Conservation (phyloP, 2,329 filamentous ascomycete genomes). For the Phaeomoniella chlamydospora region DNA sequence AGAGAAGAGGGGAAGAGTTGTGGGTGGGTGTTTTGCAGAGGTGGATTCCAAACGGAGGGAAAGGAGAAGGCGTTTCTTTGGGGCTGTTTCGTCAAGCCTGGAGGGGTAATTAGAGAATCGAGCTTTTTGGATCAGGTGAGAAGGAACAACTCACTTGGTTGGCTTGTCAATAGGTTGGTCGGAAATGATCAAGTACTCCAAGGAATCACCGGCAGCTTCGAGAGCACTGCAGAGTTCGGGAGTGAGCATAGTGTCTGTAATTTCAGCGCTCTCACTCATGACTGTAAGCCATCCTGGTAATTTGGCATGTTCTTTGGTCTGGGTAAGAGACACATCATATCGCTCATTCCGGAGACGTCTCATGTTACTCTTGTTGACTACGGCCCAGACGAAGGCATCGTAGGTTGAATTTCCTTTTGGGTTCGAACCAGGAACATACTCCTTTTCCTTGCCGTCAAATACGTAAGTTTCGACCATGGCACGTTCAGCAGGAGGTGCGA, state of each 20-base stretch:
- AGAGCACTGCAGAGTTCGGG: conserved; percentile 74
- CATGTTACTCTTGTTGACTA: conserved; percentile 94
- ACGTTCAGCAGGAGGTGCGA: conserved; percentile 54
- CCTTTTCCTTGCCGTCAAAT: conserved; percentile 82
- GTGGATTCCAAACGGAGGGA: conserved; percentile 54
- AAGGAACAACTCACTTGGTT: conserved; percentile 46
- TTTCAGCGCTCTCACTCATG: conserved; percentile 94
- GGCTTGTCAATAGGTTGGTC: conserved; percentile 86
- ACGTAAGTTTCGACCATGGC: conserved; percentile 68
- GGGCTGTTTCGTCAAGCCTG: conserved; percentile 68
- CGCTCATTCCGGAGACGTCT: conserved; percentile 77
- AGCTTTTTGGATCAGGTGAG: neutral
- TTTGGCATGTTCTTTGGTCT: conserved; percentile 84
- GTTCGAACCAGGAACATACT: conserved; percentile 56
- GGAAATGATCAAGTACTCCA: conserved; percentile 77
- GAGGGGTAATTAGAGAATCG: conserved; percentile 3
- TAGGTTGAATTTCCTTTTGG: conserved; percentile 50
- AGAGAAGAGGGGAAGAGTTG: conserved; percentile 61
- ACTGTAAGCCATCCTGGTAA: conserved; percentile 80
- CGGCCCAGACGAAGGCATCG: conserved; percentile 85
- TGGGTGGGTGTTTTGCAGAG: conserved; percentile 25
- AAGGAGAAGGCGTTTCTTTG: conserved; percentile 77
- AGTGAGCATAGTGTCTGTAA: conserved; percentile 76
- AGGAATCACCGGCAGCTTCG: conserved; percentile 59
- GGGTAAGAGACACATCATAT: conserved; percentile 85